A percentile compares a stretch with the other conserved stretches of the same genome.
Evolutionary conservation across 1,284 basidiomycete species (phyloP).

Genomic region (Xerocomus cyaneibrunnescens): DNA sequence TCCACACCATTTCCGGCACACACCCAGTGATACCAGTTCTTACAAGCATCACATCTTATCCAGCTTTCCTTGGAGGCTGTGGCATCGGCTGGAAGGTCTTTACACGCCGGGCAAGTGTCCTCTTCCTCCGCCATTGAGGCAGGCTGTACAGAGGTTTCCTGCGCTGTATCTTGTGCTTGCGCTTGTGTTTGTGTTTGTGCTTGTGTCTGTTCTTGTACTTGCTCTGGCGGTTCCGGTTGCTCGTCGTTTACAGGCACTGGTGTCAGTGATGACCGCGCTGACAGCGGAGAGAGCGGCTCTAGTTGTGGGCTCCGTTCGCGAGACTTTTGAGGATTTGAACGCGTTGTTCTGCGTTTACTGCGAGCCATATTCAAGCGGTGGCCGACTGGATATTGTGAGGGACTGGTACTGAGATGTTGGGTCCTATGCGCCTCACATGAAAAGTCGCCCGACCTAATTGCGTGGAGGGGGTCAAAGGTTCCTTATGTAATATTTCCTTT

Average conservation of each 20-base stretch:
- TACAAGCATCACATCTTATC: conserved; percentile 76
- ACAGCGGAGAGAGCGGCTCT: conserved; percentile 33
- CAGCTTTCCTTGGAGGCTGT: conserved; percentile 58
- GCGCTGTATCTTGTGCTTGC: conserved; percentile 18
- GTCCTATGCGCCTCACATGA: conserved; percentile 10
- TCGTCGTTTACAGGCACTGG: conserved; percentile 33
- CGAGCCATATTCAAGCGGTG: conserved; percentile 29
- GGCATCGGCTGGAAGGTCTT: conserved; percentile 28
- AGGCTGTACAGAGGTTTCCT: conserved; percentile 18
- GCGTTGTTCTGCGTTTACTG: conserved; percentile 35
- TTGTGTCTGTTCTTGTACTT: conserved; percentile 21
- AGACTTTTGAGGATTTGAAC: conserved; percentile 29
- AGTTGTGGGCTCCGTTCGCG: conserved; percentile 29
- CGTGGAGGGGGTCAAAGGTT: not conserved
- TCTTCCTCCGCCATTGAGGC: conserved; percentile 23
- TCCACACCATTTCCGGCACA: conserved; percentile 69
- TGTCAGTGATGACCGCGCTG: conserved; percentile 33
- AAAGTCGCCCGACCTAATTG: conserved; percentile 14
- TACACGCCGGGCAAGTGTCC: conserved; percentile 47
- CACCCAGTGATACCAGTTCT: conserved; percentile 79
- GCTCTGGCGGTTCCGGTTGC: conserved; percentile 16
- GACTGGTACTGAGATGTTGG: conserved; percentile 8
- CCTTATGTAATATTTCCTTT: conserved; percentile 29
- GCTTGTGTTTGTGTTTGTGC: conserved; percentile 25
- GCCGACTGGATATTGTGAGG: conserved; percentile 8